A percentile compares a stretch with the other conserved stretches of the same genome.
These are phyloP conservation scores for Tricladium varicosporioides DNA, from an alignment of 2,329 filamentous ascomycete species.

Conservation along the genomic window DNA sequence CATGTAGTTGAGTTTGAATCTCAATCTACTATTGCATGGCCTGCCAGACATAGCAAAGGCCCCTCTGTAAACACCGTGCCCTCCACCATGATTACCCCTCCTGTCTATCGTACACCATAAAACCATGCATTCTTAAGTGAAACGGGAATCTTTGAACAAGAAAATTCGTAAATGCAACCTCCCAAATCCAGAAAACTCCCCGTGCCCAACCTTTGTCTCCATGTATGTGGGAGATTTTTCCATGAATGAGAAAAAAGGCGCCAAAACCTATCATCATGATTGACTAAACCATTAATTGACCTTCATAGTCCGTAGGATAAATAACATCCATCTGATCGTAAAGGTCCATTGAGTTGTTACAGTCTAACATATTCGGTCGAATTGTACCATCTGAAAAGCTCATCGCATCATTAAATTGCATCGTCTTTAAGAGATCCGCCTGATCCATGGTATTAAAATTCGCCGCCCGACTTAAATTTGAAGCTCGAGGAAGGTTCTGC, in stretches of 20 bases:
- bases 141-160: conserved; percentile 1
- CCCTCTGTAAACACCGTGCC: background rate
- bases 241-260: background rate
- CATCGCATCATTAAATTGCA: conserved; percentile 23
- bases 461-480: conserved; percentile 10
- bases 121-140: background rate
- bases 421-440: conserved; percentile 16
- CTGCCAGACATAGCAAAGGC: background rate
- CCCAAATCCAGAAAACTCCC: background rate
- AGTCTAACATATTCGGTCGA: conserved; percentile 23
- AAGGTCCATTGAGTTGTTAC: conserved; percentile 15
- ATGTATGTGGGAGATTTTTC: background rate
- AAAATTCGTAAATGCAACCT: background rate
- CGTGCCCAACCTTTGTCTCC: background rate
- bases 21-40: background rate
- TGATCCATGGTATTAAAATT: conserved; percentile 12
- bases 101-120: conserved; percentile 1
- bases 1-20: no score
- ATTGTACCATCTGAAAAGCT: conserved; percentile 26
- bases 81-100: background rate
- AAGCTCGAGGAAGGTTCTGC: conserved; percentile 14
- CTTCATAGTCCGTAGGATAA: conserved; percentile 16
- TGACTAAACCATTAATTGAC: background rate
- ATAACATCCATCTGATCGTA: conserved; percentile 18
- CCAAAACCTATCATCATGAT: background rate